phyloP scores from a whole-genome alignment of 106 monocot species.

The Dioscorea dumetorum region DNA sequence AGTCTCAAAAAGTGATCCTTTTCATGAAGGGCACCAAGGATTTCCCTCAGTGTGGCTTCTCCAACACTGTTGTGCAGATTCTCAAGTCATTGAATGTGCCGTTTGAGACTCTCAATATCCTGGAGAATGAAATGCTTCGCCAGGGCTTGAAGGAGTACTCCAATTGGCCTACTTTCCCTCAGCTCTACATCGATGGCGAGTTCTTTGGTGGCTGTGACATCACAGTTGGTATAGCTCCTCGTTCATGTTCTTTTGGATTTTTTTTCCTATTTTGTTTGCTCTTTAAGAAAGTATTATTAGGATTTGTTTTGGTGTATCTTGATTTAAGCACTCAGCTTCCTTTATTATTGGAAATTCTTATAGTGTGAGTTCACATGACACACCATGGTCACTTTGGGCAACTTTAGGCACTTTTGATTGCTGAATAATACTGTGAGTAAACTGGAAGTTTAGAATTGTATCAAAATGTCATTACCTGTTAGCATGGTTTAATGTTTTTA shows the following conservation, averaged over 20 bases:
- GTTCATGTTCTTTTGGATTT: neutral
- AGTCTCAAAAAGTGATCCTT: slow-evolving; percentile 66
- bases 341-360: too few species aligned
- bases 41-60: slow-evolving; percentile 95
- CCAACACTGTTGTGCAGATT: slow-evolving; percentile 83
- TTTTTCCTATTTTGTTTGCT: neutral
- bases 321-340: too few species aligned
- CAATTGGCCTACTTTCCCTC: slow-evolving; percentile 93
- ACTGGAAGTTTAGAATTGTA: too few species aligned
- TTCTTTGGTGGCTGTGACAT: slow-evolving; percentile 96
- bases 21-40: slow-evolving; percentile 95
- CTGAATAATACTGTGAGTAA: too few species aligned
- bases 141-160: slow-evolving; percentile 93
- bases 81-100: slow-evolving; percentile 70
- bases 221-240: slow-evolving; percentile 46
- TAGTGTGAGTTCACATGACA: too few species aligned
- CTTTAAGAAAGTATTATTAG: neutral
- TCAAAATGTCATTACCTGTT: too few species aligned
- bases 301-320: too few species aligned
- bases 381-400: too few species aligned
- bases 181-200: slow-evolving; percentile 91
- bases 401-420: too few species aligned
- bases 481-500: neutral
- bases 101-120: slow-evolving; percentile 72
- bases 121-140: slow-evolving; percentile 73